These are phyloP conservation scores for Chionographis japonica DNA, from an alignment of 106 monocot genomes.

Conservation along the genomic window DNA sequence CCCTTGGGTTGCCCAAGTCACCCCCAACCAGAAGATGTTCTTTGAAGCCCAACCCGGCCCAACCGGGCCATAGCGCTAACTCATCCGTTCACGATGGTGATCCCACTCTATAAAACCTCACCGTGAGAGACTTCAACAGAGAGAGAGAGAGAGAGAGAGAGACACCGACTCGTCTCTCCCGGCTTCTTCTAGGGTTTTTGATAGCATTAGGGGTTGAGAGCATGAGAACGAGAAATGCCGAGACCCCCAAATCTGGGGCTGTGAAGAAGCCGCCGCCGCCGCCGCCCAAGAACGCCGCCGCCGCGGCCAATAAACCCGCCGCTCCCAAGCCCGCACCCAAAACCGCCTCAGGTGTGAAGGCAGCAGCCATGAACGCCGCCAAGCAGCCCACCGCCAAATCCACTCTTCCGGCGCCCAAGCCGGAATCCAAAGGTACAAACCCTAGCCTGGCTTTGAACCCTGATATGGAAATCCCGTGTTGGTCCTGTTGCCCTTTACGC, in stretches of 20 bases:
- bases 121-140: no score
- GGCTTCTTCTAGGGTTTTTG: conserved; percentile 3
- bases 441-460: neutral
- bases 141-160: no score
- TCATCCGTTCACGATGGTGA: no score
- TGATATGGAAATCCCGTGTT: neutral
- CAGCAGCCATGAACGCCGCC: neutral
- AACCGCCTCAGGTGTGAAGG: conserved; percentile 10
- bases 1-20: no score
- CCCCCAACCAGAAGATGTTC: no score
- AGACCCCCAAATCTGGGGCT: conserved; percentile 19
- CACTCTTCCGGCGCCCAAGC: conserved; percentile 7
- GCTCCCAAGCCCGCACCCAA: conserved; percentile 19
- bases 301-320: neutral
- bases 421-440: conserved; percentile 6
- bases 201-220: neutral
- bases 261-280: conserved; percentile 17
- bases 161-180: neutral
- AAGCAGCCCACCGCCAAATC: conserved; percentile 7
- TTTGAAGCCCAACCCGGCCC: no score
- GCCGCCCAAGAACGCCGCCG: conserved; percentile 5
- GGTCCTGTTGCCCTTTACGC: neutral
- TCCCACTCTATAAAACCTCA: no score
- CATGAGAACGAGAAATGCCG: conserved; percentile 35
- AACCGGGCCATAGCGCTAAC: no score